Conservation (phyloP, 2,329 filamentous ascomycete species). For the Aureobasidium sp. region DNA sequence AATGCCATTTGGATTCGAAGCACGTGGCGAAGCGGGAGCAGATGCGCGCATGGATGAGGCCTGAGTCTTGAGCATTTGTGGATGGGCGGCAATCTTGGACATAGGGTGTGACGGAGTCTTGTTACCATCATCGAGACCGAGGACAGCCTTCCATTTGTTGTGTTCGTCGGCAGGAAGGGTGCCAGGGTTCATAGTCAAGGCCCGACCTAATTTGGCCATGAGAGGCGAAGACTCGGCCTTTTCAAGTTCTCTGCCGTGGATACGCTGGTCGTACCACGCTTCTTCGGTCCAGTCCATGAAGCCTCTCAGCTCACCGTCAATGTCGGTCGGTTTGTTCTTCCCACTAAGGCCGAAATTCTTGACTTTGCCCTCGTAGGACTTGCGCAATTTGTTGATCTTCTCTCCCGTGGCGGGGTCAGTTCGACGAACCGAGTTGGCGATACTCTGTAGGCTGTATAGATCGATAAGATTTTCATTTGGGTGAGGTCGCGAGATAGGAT, state of each 20-base stretch:
- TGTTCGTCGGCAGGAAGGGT: conserved; percentile 36
- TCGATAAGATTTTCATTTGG: conserved; percentile 52
- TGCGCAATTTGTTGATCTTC: conserved; percentile 57
- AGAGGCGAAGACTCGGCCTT: conserved; percentile 26
- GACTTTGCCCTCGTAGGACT: conserved; percentile 49
- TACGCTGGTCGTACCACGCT: conserved; percentile 35
- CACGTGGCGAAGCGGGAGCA: conserved; percentile 32
- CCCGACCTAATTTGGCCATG: conserved; percentile 34
- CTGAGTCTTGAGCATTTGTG: conserved; percentile 19
- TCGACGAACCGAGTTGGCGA: conserved; percentile 53
- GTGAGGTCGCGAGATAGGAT: conserved; percentile 46
- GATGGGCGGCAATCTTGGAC: conserved; percentile 12
- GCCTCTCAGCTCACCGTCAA: conserved; percentile 30
- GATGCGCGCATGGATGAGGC: conserved; percentile 22
- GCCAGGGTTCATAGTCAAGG: conserved; percentile 38
- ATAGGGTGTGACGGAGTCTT: conserved; percentile 10
- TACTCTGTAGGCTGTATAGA: conserved; percentile 49
- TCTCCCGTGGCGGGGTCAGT: conserved; percentile 56
- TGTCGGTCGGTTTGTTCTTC: conserved; percentile 41
- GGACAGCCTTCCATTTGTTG: conserved; percentile 36
- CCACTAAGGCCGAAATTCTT: conserved; percentile 44
- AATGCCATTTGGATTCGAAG: conserved; percentile 35
- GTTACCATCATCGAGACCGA: conserved; percentile 38
- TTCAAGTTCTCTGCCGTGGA: conserved; percentile 35
- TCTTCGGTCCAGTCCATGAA: conserved; percentile 35